These are phyloP conservation scores for Sporothrix pseudoabietina DNA, from an alignment of 2,329 filamentous ascomycete genomes.

Conservation along the genomic window DNA sequence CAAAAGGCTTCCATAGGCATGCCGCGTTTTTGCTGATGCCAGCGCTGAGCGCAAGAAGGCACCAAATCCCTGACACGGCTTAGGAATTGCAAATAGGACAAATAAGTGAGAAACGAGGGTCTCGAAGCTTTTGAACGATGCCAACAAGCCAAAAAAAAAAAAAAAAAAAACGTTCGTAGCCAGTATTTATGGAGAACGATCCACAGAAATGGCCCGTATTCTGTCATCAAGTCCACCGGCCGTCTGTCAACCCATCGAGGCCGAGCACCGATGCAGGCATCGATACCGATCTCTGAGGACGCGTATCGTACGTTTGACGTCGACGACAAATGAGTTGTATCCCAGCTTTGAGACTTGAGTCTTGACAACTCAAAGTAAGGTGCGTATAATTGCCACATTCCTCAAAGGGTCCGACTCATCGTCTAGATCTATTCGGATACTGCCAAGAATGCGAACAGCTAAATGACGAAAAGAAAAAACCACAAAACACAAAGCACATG, in stretches of 20 bases:
- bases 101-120: not conserved
- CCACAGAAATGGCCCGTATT: not conserved
- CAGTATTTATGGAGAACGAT: not conserved
- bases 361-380: not conserved
- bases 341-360: not conserved
- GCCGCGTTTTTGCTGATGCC: not conserved
- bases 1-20: too few relatives aligned
- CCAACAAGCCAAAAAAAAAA: too few relatives aligned
- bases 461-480: not conserved
- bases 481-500: not conserved
- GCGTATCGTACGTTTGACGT: not conserved
- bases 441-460: not conserved
- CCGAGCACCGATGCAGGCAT: conserved; percentile 17
- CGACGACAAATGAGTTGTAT: conserved; percentile 10
- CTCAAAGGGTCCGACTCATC: not conserved
- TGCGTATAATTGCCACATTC: not conserved
- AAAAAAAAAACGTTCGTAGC: not conserved
- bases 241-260: not conserved
- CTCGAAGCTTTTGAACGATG: not conserved
- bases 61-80: conserved; percentile 1
- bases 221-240: not conserved
- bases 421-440: not conserved
- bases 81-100: conserved; percentile 8
- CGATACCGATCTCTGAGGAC: conserved; percentile 9
- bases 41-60: not conserved